Evolutionary conservation across 371 early-diverging fungal species (phyloP), one percentile per base, ranked within the genome.

Genomic region (Mucor ambiguus): DNA sequence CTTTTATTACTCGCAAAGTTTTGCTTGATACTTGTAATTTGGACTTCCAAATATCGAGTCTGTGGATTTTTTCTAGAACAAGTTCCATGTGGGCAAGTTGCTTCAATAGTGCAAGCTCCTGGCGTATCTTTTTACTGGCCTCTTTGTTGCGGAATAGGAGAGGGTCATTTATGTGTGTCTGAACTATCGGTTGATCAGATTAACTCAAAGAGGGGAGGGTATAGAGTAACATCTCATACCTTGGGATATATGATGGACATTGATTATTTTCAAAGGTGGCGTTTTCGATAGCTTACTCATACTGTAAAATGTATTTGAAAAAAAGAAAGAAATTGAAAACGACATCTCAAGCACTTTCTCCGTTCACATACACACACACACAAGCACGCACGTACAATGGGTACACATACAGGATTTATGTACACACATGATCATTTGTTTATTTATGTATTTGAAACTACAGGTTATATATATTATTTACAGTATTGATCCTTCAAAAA

Each of bases 51-150:
- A 63, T 10, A 37, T 62, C 63, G 26, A 68, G 48, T 46, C 62
- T 26, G 4, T 62, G 18, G 16, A 62, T 58, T 37, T 68, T 68
- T 58, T 38, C 68, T 16, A 68, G 43, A 18, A 68, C 24, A 14
- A 68, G 59, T 26, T 68, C 68, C 46, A 68, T 38, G 18, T 68
- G 68, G 18, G 52, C 30, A 2, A 68, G 46, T 37, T 58, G 41
- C n/a, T 58, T 62, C 1, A 63, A 32, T 16, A 63, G 38, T n/a
- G 57, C 22, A 32, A 68, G 32, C n/a, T 68, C 62, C 43, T 63
- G 59, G 8, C 54, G 32, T 32, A 30, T 38, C 4, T 62, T 62
- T 35, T 49, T 22, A 22, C 33, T 62, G 20, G 32, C 37, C n/a
- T 38, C 62, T 52, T 54, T 62, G 24, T 22, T 30, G 24, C 49